These are phyloP conservation scores for Claviceps quebecensis DNA, from an alignment of 2,329 filamentous ascomycete species.

Conservation along the genomic window DNA sequence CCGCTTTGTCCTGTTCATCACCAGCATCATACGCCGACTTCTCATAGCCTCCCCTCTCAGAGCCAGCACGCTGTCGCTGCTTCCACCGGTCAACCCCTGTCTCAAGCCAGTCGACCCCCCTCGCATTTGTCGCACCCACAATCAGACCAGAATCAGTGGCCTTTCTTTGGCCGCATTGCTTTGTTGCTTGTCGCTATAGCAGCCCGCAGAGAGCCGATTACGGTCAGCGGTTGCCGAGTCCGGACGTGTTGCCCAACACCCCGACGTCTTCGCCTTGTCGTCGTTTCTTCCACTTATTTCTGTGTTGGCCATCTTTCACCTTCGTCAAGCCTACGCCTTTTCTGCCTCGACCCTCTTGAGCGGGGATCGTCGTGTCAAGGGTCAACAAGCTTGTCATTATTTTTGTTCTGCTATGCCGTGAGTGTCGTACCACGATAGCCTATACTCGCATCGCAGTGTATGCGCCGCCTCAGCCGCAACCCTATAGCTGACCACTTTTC, in stretches of 20 bases:
- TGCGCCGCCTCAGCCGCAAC: conserved; percentile 6
- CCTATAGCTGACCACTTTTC: conserved; percentile 14
- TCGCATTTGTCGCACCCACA: conserved; percentile 8
- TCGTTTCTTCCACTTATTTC: neutral
- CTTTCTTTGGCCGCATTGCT: neutral
- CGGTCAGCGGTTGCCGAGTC: neutral
- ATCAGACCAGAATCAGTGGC: neutral
- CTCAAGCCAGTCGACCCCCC: conserved; percentile 7
- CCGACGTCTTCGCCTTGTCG: neutral
- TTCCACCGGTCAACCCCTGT: conserved; percentile 1
- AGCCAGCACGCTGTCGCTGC: neutral
- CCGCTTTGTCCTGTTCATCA: neutral
- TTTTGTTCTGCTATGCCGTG: conserved; percentile 29
- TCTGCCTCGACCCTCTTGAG: conserved; percentile 31
- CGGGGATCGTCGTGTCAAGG: conserved; percentile 32
- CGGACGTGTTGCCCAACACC: neutral
- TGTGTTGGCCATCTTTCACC: neutral
- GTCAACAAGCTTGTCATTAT: conserved; percentile 16
- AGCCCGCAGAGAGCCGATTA: neutral
- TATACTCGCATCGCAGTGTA: neutral
- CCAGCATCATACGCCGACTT: neutral
- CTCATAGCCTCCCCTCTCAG: neutral
- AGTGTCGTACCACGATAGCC: conserved; percentile 15
- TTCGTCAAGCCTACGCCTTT: conserved; percentile 15
- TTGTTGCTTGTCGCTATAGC: conserved; percentile 1